A percentile compares a stretch with the other conserved stretches of the same genome.
These are phyloP conservation scores for Penicillium egyptiacum DNA, from an alignment of 495 filamentous ascomycete species.

Conservation along the genomic window DNA sequence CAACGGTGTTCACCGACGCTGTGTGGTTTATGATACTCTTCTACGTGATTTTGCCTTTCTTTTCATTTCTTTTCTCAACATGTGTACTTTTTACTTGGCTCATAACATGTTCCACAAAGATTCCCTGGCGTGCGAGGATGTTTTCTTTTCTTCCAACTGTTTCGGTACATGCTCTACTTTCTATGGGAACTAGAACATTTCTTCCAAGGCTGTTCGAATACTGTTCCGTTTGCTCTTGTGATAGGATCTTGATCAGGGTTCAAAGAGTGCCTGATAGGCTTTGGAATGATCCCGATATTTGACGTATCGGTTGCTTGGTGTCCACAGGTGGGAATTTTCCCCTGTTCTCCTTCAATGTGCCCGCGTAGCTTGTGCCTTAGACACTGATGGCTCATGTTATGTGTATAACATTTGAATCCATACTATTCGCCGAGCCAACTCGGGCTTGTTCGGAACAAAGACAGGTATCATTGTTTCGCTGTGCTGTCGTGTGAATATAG, in stretches of 20 bases:
- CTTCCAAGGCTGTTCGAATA: neutral
- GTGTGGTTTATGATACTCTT: constrained; percentile 41
- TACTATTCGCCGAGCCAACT: neutral
- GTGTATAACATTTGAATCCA: constrained; percentile 17
- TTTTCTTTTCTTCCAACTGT: constrained; percentile 18
- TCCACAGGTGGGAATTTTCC: neutral
- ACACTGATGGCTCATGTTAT: constrained; percentile 6
- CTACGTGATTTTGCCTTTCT: constrained; percentile 30
- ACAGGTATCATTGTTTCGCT: constrained; percentile 6
- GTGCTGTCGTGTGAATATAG: neutral
- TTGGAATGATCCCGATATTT: neutral
- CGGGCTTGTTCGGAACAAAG: neutral
- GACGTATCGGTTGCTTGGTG: neutral
- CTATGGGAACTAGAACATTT: neutral
- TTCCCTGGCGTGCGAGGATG: constrained; percentile 29
- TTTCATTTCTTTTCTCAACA: constrained; percentile 24
- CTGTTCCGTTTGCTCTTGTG: neutral
- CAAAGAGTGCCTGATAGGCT: neutral
- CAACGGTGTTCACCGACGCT: constrained; percentile 40
- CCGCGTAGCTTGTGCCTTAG: neutral
- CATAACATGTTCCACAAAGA: constrained; percentile 31
- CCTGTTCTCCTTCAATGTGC: neutral
- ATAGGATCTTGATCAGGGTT: neutral
- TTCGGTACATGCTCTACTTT: constrained; percentile 14
- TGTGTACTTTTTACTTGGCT: constrained; percentile 31